Evolutionary conservation across 208 protist genomes (phyloP).

Genomic region (Trypanosoma melophagium): DNA sequence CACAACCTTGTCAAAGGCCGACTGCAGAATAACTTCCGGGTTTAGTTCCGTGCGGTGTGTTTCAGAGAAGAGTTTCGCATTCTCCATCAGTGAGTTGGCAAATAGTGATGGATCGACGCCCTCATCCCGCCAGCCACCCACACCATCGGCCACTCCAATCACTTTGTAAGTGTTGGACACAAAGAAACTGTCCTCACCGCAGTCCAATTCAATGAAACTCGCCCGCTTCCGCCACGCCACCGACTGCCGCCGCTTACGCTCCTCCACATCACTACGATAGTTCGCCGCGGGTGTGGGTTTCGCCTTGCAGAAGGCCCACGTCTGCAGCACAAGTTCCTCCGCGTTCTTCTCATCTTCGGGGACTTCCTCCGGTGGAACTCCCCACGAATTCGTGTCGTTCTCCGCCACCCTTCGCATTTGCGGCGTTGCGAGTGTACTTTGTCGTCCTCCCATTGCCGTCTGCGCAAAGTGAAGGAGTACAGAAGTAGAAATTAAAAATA

Average conservation of each 20-base stretch:
- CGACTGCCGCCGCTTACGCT: constrained; percentile 60
- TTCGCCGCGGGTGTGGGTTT: constrained; percentile 67
- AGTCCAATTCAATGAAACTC: constrained; percentile 91
- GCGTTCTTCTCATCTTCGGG: constrained; percentile 65
- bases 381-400: constrained; percentile 49
- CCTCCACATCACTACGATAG: constrained; percentile 86
- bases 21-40: constrained; percentile 80
- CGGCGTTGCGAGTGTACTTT: constrained; percentile 32
- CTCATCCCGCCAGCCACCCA: constrained; percentile 87
- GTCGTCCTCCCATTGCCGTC: constrained; percentile 50
- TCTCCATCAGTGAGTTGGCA: constrained; percentile 89
- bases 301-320: constrained; percentile 90
- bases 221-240: constrained; percentile 85
- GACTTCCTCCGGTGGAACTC: constrained; percentile 69
- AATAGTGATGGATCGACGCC: constrained; percentile 86
- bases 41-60: constrained; percentile 77
- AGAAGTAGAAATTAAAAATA: too few species aligned
- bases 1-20: constrained; percentile 77
- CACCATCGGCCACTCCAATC: constrained; percentile 91
- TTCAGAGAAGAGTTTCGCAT: constrained; percentile 86
- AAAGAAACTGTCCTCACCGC: constrained; percentile 93
- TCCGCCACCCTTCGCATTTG: constrained; percentile 23
- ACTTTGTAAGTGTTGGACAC: constrained; percentile 90
- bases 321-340: constrained; percentile 88
- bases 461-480: too few species aligned